Evolutionary conservation across 345 rosid species (phyloP), one percentile per base, ranked within the genome.

Genomic region (Pugionium dolabratum): DNA sequence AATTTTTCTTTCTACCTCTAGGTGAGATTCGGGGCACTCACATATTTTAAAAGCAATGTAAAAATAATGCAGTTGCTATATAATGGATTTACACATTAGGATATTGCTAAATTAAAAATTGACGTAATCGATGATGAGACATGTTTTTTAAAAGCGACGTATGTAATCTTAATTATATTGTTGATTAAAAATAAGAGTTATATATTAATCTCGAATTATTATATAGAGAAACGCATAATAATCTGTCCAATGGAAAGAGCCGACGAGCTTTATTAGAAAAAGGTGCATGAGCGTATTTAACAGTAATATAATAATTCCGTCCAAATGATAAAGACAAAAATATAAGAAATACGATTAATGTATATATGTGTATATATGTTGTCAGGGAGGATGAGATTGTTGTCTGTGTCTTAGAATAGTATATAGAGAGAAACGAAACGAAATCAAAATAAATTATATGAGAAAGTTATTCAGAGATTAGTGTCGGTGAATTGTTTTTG

Each of bases 351-450:
- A 39, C 35, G 35, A 50, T 5, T 53, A 51, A 26, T 33, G 43
- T 65, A 34, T 8, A 56, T 5, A 53, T 60, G 43, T 35, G 55
- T 66, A 59, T 66, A 60, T 71, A 66, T 66, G 59, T 27, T 73
- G 73, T 59, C 67, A 74, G 77, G 35, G 77, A 67, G 62, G 73
- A 40, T 67, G 73, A 74, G 68, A 74, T 74, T 74, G 59, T 74
- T 67, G 77, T 74, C 73, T 60, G 73, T 74, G 73, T 67, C 78
- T 54, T 54, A 55, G 59, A 67, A 73, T 28, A 59, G 18, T 73
- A 73, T 29, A 73, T n/a, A 53, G 27, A 67, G 33, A 40, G 7
- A 56, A 35, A 36, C 2, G 1, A 68, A 18, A 44, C 10, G 29
- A 7, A 53, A 9, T 29, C 1, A 8, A 25, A 36, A n/a, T 37